phyloP scores from a whole-genome alignment of 257 asterid genomes.

The Solanum piurae region DNA sequence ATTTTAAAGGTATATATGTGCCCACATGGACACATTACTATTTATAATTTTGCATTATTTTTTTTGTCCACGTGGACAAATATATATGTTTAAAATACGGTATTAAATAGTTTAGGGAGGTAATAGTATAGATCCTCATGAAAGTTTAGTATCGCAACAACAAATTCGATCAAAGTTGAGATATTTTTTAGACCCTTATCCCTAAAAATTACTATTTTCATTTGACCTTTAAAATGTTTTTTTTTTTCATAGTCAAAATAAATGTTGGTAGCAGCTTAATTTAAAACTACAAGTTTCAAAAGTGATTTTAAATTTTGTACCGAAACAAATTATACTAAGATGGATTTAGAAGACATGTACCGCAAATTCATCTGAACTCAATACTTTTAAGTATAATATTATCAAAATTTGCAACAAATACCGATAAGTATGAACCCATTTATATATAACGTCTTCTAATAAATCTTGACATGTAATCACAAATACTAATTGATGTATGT shows the following conservation, averaged over 20 bases:
- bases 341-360: not conserved
- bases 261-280: not conserved
- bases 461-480: not conserved
- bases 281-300: not conserved
- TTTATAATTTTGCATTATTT: too few species aligned
- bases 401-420: not conserved
- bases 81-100: too few species aligned
- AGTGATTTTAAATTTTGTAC: not conserved
- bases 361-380: not conserved
- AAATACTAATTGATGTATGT: not conserved
- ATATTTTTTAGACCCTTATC: too few species aligned
- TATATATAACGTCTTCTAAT: not conserved
- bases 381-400: not conserved
- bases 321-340: not conserved
- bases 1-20: too few species aligned
- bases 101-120: too few species aligned
- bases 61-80: too few species aligned
- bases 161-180: too few species aligned
- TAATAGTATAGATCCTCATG: too few species aligned
- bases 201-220: not conserved
- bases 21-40: too few species aligned
- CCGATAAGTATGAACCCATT: not conserved
- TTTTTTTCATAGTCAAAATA: not conserved
- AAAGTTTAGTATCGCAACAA: too few species aligned
- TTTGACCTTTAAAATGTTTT: not conserved